phyloP scores from a whole-genome alignment of 108 stramenopile genomes.

The Fragilaria crotonensis region DNA sequence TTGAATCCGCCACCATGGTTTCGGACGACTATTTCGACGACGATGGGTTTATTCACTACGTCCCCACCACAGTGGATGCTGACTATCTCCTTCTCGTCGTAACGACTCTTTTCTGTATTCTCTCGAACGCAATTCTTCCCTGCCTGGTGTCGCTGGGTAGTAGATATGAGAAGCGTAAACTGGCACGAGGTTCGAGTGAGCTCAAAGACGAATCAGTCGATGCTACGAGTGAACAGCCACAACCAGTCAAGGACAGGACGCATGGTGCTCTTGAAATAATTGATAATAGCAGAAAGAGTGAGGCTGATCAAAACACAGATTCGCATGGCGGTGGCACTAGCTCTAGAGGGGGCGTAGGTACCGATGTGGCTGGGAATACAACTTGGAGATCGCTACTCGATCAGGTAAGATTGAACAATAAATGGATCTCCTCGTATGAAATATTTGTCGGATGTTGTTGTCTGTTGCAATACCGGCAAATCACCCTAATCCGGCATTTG shows the following conservation, averaged over 20 bases:
- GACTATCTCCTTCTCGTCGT: constrained; percentile 4
- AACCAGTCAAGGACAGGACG: too few species aligned
- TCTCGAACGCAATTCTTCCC: constrained; percentile 2
- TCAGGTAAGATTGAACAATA: too few species aligned
- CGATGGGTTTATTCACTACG: constrained; percentile 24
- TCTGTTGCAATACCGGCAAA: neutral
- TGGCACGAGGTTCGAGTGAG: neutral
- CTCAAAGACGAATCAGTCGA: too few species aligned
- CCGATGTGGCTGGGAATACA: neutral
- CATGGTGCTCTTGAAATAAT: too few species aligned
- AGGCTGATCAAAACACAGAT: too few species aligned
- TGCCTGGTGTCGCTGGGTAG: constrained; percentile 6
- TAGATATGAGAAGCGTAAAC: neutral
- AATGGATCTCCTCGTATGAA: constrained; percentile 11
- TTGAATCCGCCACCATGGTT: too few species aligned
- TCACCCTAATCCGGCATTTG: constrained; percentile 6
- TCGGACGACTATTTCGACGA: constrained; percentile 5
- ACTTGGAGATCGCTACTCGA: neutral
- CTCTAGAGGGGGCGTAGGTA: too few species aligned
- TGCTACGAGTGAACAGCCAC: too few species aligned
- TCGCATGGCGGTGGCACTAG: too few species aligned
- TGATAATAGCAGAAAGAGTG: too few species aligned
- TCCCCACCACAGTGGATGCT: constrained; percentile 26
- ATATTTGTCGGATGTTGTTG: constrained; percentile 15
- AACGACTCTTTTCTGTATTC: constrained; percentile 1